Conservation (phyloP, 2,329 filamentous ascomycete species). For the Sporothrix inflata region DNA sequence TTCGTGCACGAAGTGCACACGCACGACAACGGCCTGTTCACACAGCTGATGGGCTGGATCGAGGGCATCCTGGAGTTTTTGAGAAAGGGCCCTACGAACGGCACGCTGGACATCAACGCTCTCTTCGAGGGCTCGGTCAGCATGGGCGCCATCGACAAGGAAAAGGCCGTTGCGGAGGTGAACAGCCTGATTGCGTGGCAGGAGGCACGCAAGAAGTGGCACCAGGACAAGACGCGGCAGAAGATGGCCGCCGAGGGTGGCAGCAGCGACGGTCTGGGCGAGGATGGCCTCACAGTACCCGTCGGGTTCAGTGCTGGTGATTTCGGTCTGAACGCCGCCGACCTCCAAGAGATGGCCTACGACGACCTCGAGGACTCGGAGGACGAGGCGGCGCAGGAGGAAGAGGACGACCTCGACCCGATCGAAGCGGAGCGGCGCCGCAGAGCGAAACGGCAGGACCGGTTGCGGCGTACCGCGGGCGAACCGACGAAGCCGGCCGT, state of each 20-base stretch:
- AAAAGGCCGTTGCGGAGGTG: slow-evolving; percentile 76
- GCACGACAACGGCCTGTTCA: slow-evolving; percentile 95
- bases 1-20: slow-evolving; percentile 98
- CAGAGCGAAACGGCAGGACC: slow-evolving; percentile 75
- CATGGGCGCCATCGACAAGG: slow-evolving; percentile 68
- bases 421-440: slow-evolving; percentile 84
- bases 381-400: slow-evolving; percentile 67
- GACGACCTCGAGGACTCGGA: slow-evolving; percentile 68
- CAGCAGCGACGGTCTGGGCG: slow-evolving; percentile 41
- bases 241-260: slow-evolving; percentile 92
- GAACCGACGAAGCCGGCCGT: slow-evolving; percentile 82
- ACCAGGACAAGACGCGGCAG: slow-evolving; percentile 94
- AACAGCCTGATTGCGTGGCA: slow-evolving; percentile 90
- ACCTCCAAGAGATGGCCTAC: slow-evolving; percentile 83
- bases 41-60: slow-evolving; percentile 95
- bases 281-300: slow-evolving; percentile 49
- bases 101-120: slow-evolving; percentile 91
- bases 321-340: slow-evolving; percentile 86
- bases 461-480: slow-evolving; percentile 76
- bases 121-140: slow-evolving; percentile 81
- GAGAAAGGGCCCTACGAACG: slow-evolving; percentile 80
- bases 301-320: slow-evolving; percentile 75
- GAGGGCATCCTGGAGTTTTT: slow-evolving; percentile 94
- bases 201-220: slow-evolving; percentile 94
- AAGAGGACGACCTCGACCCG: slow-evolving; percentile 79